Conservation (phyloP, 2,329 filamentous ascomycete genomes). For the Colletotrichum sojae region DNA sequence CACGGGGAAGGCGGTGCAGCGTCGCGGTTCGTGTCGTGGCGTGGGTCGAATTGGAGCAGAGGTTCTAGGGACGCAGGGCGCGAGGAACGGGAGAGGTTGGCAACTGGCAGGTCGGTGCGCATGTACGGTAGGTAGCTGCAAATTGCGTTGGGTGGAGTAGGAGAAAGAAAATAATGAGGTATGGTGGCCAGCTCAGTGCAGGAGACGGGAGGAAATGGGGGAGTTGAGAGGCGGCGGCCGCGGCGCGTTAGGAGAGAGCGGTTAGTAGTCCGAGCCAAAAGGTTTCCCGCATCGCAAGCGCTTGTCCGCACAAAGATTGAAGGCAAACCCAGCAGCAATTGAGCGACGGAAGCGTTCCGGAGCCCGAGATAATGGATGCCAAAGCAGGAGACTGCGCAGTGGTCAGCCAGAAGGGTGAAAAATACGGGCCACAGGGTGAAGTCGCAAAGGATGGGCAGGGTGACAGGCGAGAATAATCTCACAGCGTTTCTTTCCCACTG, state of each 20-base stretch:
- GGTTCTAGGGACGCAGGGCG: slow-evolving; percentile 7
- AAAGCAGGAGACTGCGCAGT: no score
- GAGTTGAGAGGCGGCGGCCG: slow-evolving; percentile 30
- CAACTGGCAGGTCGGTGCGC: slow-evolving; percentile 28
- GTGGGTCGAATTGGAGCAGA: slow-evolving; percentile 15
- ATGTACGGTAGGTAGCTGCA: slow-evolving; percentile 21
- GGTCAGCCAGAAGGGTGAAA: background rate
- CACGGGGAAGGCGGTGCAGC: slow-evolving; percentile 19
- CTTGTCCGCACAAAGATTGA: slow-evolving; percentile 22
- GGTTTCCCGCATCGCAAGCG: slow-evolving; percentile 36
- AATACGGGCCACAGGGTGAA: slow-evolving; percentile 18
- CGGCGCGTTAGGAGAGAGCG: slow-evolving; percentile 37
- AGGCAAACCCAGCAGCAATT: slow-evolving; percentile 17
- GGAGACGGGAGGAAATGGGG: slow-evolving; percentile 32
- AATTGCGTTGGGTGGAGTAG: slow-evolving; percentile 37
- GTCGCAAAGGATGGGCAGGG: slow-evolving; percentile 31
- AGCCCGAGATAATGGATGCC: no score
- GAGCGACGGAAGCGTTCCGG: slow-evolving; percentile 3
- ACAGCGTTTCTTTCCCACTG: slow-evolving; percentile 22
- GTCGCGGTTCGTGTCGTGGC: slow-evolving; percentile 31
- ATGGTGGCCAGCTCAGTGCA: slow-evolving; percentile 3
- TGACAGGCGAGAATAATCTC: slow-evolving; percentile 35
- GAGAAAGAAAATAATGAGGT: slow-evolving; percentile 26
- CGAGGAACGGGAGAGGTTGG: slow-evolving; percentile 10
- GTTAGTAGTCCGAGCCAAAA: slow-evolving; percentile 40